Percentiles rank a stretch among this genome's conserved stretches.
Conservation (phyloP, 2,329 filamentous ascomycete species). For the Lachnellula subtilissima region DNA sequence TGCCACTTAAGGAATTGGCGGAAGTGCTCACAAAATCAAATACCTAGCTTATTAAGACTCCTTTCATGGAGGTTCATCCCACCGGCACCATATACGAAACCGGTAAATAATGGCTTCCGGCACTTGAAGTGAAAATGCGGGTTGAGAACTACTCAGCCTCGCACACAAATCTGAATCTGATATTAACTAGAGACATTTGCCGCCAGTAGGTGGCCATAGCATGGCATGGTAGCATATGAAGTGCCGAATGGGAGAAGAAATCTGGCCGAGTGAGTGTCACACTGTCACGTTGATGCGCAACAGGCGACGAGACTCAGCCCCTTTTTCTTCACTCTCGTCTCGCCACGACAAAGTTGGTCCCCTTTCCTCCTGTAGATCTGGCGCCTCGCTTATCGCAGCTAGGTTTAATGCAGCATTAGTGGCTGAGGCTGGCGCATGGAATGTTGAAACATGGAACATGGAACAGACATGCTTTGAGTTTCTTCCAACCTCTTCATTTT, state of each 20-base stretch:
- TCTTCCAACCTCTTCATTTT: neutral
- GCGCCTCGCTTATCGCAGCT: conserved; percentile 2
- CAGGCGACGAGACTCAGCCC: neutral
- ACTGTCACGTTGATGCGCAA: neutral
- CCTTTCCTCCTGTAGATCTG: conserved; percentile 3
- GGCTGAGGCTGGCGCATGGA: neutral
- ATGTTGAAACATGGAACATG: conserved; percentile 2
- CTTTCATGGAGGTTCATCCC: neutral
- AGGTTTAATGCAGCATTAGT: neutral
- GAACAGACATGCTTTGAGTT: neutral
- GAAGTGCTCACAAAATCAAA: too few species aligned
- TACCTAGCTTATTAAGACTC: too few species aligned
- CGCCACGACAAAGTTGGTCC: neutral
- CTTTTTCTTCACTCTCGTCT: neutral
- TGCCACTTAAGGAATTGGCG: too few species aligned
- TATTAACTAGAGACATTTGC: neutral
- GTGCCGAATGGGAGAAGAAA: neutral
- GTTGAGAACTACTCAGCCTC: conserved; percentile 1
- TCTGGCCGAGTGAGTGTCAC: too few species aligned
- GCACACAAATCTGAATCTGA: neutral
- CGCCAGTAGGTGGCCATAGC: neutral
- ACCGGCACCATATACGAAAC: neutral
- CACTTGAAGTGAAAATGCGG: neutral
- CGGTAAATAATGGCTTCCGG: neutral
- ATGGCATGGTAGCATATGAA: neutral